phyloP scores from a whole-genome alignment of 305 asterid species.

The Andrographis paniculata region DNA sequence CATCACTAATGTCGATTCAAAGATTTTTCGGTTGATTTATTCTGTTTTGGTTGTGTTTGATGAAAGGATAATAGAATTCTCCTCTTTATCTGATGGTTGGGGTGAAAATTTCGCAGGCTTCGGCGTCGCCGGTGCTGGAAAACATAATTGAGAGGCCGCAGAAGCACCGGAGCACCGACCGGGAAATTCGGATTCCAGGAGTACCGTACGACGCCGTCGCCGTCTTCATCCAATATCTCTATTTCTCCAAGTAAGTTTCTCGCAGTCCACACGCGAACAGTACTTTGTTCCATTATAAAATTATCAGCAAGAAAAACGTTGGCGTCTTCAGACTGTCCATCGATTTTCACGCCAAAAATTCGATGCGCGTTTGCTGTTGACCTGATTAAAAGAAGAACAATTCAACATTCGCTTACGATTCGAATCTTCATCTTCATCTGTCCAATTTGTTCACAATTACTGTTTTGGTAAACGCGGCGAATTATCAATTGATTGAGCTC shows the following conservation, averaged over 20 bases:
- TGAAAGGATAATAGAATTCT: no score
- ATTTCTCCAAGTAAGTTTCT: slow-evolving; percentile 54
- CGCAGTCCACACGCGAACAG: slow-evolving; percentile 14
- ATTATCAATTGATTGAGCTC: slow-evolving; percentile 14
- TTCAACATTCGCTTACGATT: background rate
- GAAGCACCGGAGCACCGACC: slow-evolving; percentile 42
- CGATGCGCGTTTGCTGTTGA: background rate
- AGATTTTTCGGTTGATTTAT: background rate
- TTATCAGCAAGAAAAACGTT: background rate
- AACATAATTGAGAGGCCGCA: slow-evolving; percentile 56
- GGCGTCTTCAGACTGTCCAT: background rate
- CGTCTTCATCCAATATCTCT: slow-evolving; percentile 55
- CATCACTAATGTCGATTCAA: background rate
- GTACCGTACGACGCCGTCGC: slow-evolving; percentile 83
- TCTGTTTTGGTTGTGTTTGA: no score
- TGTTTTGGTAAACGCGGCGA: slow-evolving; percentile 22
- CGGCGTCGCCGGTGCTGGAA: slow-evolving; percentile 78
- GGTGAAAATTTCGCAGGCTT: slow-evolving; percentile 31
- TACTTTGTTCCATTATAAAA: background rate
- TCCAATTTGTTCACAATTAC: background rate
- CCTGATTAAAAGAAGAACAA: background rate
- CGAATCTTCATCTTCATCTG: background rate
- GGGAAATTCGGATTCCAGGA: slow-evolving; percentile 54
- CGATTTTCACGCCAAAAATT: background rate
- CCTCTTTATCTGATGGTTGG: background rate